Conservation (phyloP, 495 filamentous ascomycete species). For the Immersiella caudata region DNA sequence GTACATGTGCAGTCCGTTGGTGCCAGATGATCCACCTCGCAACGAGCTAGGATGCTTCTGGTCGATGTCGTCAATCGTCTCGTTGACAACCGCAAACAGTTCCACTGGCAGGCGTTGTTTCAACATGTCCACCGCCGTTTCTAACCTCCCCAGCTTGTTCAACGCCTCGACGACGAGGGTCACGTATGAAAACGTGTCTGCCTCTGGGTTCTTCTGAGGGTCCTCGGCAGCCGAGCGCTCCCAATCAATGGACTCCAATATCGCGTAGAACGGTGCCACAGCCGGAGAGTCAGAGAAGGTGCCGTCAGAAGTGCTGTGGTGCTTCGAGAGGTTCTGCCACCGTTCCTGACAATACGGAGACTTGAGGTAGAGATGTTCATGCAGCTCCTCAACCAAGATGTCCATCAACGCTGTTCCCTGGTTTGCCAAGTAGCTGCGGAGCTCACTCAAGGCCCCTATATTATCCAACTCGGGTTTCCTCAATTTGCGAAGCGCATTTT, state of each 20-base stretch:
- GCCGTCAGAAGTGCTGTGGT: conserved; percentile 46
- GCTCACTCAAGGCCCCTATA: conserved; percentile 84
- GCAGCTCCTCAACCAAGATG: conserved; percentile 92
- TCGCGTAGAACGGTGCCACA: conserved; percentile 67
- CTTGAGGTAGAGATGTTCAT: conserved; percentile 96
- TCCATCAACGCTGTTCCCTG: conserved; percentile 91
- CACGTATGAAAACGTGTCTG: conserved; percentile 92
- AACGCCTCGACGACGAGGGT: conserved; percentile 84
- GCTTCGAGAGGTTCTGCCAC: conserved; percentile 75
- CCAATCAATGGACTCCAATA: conserved; percentile 77
- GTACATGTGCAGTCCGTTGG: conserved; percentile 65
- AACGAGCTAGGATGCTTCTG: conserved; percentile 79
- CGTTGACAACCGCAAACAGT: conserved; percentile 89
- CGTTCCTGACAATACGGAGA: conserved; percentile 93
- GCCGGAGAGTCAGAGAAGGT: conserved; percentile 50
- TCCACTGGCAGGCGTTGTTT: conserved; percentile 94
- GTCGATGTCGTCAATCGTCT: conserved; percentile 90
- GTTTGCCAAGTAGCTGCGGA: conserved; percentile 85
- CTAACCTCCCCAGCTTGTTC: conserved; percentile 82
- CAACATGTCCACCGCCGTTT: conserved; percentile 82
- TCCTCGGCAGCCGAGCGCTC: conserved; percentile 76
- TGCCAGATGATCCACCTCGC: conserved; percentile 53
- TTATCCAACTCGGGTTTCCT: conserved; percentile 86
- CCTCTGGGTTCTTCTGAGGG: conserved; percentile 86
- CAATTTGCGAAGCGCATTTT: conserved; percentile 80